These are phyloP conservation scores for Paspalum vaginatum DNA, from an alignment of 176 grass and related monocot species.

Conservation along the genomic window DNA sequence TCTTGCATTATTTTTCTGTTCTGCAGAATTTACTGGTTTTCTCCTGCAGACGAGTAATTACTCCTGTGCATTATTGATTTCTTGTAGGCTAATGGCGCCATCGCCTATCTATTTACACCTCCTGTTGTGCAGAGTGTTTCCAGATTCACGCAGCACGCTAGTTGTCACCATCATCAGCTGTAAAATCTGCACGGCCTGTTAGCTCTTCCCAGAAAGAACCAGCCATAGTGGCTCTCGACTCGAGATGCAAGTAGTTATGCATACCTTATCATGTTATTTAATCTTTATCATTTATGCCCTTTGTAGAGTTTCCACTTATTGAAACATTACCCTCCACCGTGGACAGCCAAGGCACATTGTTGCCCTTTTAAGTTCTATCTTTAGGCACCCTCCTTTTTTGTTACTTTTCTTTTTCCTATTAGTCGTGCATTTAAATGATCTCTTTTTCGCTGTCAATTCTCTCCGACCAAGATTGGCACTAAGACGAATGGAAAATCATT, in stretches of 20 bases:
- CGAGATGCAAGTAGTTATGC: no score
- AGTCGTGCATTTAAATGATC: background rate
- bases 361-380: conserved; percentile 12
- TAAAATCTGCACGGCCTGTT: conserved; percentile 4
- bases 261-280: no score
- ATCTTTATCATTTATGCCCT: background rate
- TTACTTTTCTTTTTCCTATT: conserved; percentile 24
- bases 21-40: background rate
- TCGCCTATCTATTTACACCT: no score
- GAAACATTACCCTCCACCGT: conserved; percentile 25
- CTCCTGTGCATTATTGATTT: background rate
- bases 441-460: conserved; percentile 12
- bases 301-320: no score
- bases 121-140: conserved; percentile 7
- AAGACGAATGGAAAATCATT: conserved; percentile 1
- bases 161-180: background rate
- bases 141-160: background rate
- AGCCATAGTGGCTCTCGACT: no score
- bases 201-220: no score
- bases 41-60: background rate
- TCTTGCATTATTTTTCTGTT: background rate
- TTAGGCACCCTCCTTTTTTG: background rate
- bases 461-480: conserved; percentile 28
- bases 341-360: conserved; percentile 6
- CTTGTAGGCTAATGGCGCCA: no score